phyloP scores from a whole-genome alignment of 805 yeast species.

The Ogataea dorogensis region DNA sequence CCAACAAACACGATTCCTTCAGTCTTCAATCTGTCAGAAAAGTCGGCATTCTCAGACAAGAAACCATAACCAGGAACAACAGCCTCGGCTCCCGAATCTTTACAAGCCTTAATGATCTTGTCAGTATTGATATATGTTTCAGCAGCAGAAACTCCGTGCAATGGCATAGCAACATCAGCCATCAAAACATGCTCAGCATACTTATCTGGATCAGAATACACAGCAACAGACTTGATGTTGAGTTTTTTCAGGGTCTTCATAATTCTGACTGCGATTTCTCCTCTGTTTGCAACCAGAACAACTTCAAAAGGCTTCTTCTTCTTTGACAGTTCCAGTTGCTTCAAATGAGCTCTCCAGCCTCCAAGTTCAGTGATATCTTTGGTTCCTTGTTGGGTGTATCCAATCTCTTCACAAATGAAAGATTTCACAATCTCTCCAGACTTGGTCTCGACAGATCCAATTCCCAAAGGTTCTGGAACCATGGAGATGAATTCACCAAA shows the following conservation, averaged over 20 bases:
- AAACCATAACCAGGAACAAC: slow-evolving; percentile 98
- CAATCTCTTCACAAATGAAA: slow-evolving; percentile 90
- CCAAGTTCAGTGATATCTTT: slow-evolving; percentile 82
- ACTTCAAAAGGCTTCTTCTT: slow-evolving; percentile 64
- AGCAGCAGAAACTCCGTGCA: slow-evolving; percentile 81
- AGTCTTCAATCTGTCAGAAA: slow-evolving; percentile 78
- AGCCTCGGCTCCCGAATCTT: slow-evolving; percentile 83
- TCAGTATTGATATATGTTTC: slow-evolving; percentile 87
- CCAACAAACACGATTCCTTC: slow-evolving; percentile 93
- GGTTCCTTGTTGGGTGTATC: slow-evolving; percentile 71
- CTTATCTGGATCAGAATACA: slow-evolving; percentile 87
- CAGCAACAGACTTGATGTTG: slow-evolving; percentile 77
- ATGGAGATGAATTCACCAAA: slow-evolving; percentile 82
- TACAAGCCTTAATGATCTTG: slow-evolving; percentile 83
- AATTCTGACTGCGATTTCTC: slow-evolving; percentile 95
- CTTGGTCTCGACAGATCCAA: slow-evolving; percentile 84
- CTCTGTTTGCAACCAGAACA: slow-evolving; percentile 95
- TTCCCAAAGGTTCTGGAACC: slow-evolving; percentile 95
- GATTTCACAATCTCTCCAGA: slow-evolving; percentile 87
- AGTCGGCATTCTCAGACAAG: slow-evolving; percentile 93
- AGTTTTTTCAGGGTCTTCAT: slow-evolving; percentile 83
- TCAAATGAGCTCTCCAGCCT: slow-evolving; percentile 76
- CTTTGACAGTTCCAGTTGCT: slow-evolving; percentile 26
- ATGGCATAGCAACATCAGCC: slow-evolving; percentile 80
- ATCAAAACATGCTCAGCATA: slow-evolving; percentile 81